Evolutionary conservation across 345 rosid species (phyloP), one percentile per base, ranked within the genome.

Genomic region (Kernera saxatilis): DNA sequence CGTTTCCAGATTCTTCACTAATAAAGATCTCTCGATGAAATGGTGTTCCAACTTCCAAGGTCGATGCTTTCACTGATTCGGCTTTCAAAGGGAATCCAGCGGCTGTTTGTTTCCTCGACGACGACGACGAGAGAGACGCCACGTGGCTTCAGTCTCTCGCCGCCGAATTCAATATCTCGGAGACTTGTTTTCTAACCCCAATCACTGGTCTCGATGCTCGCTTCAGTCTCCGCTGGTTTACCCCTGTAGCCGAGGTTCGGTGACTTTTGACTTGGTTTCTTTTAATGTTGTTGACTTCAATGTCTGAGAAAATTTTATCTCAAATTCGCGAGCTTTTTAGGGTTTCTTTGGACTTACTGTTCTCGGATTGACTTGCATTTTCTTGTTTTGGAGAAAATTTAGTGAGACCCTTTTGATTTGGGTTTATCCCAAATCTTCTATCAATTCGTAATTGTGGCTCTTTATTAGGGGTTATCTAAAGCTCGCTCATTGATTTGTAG

Each of bases 71-170:
- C 81, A 79, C 92, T 1, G 93, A 83, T 19, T 67, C 85, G 1
- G 80, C 96, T 6, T 93, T 90, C 82, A 84, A 83, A 83, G 96
- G 98, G 5, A 93, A 88, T 70, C 98, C 97, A 12, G 96, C 96
- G 0, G 93, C 93, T 0, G 97, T 93, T 18, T 93, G 97, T 46
- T 79, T 90, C 56, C 73, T 93, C 65, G 85, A 85, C 43, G 79
- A 86, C 46, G 86, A 85, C 25, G 78, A 82, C 66, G 88, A 84
- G 10, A 81, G 78, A 76, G 90, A 87, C 32, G 90, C 90, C 22
- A 39, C 67, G 17, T 93, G 98, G 98, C 39, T 93, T 61, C 95
- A 88, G 57, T 69, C 83, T 1, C 71, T 87, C 13, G 84, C 90
- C 25, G 44, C 75, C 6, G 91, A 89, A 76, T 89, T 89, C 80